These are phyloP conservation scores for Pythium periplocum DNA, from an alignment of 352 stramenopile species.

Conservation along the genomic window DNA sequence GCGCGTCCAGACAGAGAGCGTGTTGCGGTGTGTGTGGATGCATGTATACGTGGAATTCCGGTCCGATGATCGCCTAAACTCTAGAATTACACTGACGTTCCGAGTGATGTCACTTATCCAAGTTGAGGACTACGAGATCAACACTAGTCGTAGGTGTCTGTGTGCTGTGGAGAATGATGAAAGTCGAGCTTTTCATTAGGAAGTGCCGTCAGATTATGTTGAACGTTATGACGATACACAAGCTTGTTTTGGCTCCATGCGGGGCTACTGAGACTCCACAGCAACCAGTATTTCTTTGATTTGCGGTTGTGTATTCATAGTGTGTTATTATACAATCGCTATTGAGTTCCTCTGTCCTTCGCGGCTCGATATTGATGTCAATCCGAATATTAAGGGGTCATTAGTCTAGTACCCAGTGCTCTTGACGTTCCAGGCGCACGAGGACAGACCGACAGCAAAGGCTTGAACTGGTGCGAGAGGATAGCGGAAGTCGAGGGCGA, in stretches of 20 bases:
- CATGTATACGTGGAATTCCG: not conserved
- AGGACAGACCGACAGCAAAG: constrained; percentile 82
- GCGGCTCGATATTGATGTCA: not conserved
- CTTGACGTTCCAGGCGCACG: constrained; percentile 80
- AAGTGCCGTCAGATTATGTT: constrained; percentile 74
- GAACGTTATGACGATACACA: constrained; percentile 64
- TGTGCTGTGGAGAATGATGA: constrained; percentile 48
- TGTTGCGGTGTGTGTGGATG: not conserved
- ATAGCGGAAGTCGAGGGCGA: constrained; percentile 84
- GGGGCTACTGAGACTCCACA: constrained; percentile 45
- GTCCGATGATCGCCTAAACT: constrained; percentile 17
- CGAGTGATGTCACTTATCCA: constrained; percentile 51
- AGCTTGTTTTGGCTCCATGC: constrained; percentile 28
- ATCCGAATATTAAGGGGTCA: not conserved
- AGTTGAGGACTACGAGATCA: constrained; percentile 31
- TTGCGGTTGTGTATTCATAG: not conserved
- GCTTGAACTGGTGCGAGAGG: constrained; percentile 80
- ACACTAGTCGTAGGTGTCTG: not conserved
- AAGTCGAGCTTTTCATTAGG: constrained; percentile 62
- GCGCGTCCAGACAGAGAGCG: too few relatives aligned
- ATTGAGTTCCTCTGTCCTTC: not conserved
- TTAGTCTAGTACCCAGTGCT: not conserved
- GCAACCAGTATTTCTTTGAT: constrained; percentile 2
- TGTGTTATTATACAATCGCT: not conserved
- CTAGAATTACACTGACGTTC: constrained; percentile 73